These are phyloP conservation scores for Nannochloropsis oceanica DNA, from an alignment of 108 stramenopile species.

Conservation along the genomic window DNA sequence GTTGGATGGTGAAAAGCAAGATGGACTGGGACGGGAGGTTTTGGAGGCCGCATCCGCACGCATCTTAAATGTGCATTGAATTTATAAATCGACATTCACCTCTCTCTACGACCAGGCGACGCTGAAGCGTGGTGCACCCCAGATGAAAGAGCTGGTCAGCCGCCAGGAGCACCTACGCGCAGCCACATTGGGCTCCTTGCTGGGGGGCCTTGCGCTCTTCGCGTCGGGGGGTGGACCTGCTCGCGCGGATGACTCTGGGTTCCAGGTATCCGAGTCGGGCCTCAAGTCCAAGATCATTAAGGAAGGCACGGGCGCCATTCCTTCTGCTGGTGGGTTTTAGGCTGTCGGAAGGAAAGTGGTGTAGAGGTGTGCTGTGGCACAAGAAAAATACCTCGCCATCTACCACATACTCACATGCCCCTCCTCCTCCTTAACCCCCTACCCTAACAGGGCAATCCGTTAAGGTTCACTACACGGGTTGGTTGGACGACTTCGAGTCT, in stretches of 20 bases:
- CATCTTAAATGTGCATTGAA: too few species aligned
- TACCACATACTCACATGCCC: background rate
- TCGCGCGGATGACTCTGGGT: background rate
- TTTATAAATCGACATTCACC: background rate
- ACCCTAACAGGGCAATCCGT: background rate
- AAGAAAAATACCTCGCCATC: background rate
- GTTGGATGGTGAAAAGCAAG: too few species aligned
- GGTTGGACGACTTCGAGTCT: constrained; percentile 22
- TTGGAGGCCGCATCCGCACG: too few species aligned
- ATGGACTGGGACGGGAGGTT: too few species aligned
- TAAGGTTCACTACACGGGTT: constrained; percentile 29
- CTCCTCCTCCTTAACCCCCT: background rate
- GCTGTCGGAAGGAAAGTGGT: background rate
- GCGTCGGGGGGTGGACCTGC: background rate
- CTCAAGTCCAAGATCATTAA: constrained; percentile 66
- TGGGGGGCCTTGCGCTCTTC: background rate
- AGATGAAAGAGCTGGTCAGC: background rate
- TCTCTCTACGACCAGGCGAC: background rate
- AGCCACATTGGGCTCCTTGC: background rate
- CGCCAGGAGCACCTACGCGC: background rate
- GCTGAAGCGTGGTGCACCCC: background rate
- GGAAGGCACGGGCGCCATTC: constrained; percentile 71
- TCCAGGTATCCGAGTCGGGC: constrained; percentile 52
- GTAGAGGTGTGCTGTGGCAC: background rate
- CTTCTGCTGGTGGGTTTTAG: constrained; percentile 17